phyloP scores from a whole-genome alignment of 164 flowering plant species.

The Macadamia integrifolia region DNA sequence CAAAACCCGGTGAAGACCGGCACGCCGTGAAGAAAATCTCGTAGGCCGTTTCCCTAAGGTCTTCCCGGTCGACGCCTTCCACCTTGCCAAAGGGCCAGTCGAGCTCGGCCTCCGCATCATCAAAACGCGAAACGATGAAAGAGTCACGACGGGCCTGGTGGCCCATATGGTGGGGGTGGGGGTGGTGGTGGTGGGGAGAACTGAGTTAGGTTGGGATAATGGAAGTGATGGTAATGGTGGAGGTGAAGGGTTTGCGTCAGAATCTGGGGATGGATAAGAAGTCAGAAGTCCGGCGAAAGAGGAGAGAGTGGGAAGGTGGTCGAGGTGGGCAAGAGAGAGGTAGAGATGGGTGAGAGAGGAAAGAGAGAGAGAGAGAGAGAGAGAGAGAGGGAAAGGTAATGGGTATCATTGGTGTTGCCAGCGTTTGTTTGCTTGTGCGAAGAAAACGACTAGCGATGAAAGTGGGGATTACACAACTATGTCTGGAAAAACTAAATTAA shows the following conservation, averaged over 20 bases:
- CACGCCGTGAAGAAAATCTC: constrained; percentile 89
- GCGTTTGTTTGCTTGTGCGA: constrained; percentile 14
- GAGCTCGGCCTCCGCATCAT: constrained; percentile 33
- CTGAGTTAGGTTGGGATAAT: no score
- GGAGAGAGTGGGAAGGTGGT: constrained; percentile 13
- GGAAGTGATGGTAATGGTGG: background rate
- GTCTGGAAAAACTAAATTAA: constrained; percentile 2
- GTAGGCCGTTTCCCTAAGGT: constrained; percentile 70
- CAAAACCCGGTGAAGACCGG: constrained; percentile 80
- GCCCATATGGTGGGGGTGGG: constrained; percentile 7
- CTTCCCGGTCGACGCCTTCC: constrained; percentile 51
- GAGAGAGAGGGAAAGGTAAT: constrained; percentile 4
- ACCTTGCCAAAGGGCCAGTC: constrained; percentile 64
- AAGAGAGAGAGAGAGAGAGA: background rate
- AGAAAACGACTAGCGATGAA: constrained; percentile 14
- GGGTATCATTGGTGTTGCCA: constrained; percentile 19
- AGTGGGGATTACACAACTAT: background rate
- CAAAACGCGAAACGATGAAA: constrained; percentile 11
- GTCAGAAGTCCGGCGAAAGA: constrained; percentile 28
- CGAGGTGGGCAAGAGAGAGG: constrained; percentile 13
- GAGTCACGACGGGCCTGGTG: constrained; percentile 32
- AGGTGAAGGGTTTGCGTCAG: background rate
- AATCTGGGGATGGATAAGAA: background rate
- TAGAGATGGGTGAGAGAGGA: no score
- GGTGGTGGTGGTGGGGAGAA: background rate